phyloP scores from a whole-genome alignment of 2,329 filamentous ascomycete genomes.

The Magnaporthales sp. region DNA sequence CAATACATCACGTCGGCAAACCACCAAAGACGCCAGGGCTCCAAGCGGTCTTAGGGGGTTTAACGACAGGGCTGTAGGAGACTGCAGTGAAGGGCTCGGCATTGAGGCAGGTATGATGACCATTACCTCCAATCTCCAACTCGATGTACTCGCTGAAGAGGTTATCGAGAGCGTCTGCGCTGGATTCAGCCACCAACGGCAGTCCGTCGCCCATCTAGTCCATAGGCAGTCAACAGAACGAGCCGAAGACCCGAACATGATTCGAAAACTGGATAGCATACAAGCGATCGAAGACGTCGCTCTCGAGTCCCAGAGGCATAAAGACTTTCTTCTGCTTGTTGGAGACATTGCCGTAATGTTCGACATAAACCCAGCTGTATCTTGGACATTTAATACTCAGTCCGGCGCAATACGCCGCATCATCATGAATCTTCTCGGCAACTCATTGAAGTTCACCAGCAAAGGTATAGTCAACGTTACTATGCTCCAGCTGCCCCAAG shows the following conservation, averaged over 20 bases:
- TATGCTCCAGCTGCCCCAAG: conserved; percentile 6
- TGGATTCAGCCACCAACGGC: conserved; percentile 11
- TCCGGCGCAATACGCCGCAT: conserved; percentile 38
- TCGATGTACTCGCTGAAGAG: conserved; percentile 23
- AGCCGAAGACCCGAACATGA: conserved; percentile 1
- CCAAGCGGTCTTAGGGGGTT: too few relatives aligned
- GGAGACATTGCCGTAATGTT: conserved; percentile 27
- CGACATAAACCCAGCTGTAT: conserved; percentile 27
- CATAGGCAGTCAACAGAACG: conserved; percentile 8
- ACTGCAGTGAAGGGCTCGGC: too few relatives aligned
- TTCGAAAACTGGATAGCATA: too few relatives aligned
- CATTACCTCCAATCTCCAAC: conserved; percentile 16
- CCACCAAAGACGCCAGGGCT: too few relatives aligned
- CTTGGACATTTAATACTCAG: conserved; percentile 42
- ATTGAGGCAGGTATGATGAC: conserved; percentile 16
- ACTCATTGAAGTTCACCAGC: conserved; percentile 43
- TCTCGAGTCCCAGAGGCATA: too few relatives aligned
- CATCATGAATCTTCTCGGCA: conserved; percentile 46
- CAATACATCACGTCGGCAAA: too few relatives aligned
- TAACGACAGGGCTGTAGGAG: neutral
- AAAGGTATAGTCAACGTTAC: conserved; percentile 12
- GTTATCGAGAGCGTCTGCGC: conserved; percentile 26
- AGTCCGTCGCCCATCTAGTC: conserved; percentile 17
- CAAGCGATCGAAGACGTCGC: too few relatives aligned
- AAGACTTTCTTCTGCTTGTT: too few relatives aligned